A percentile compares a stretch with the other conserved stretches of the same genome.
phyloP scores from a whole-genome alignment of 1,284 basidiomycete species.

The Ustilago loliicola region DNA sequence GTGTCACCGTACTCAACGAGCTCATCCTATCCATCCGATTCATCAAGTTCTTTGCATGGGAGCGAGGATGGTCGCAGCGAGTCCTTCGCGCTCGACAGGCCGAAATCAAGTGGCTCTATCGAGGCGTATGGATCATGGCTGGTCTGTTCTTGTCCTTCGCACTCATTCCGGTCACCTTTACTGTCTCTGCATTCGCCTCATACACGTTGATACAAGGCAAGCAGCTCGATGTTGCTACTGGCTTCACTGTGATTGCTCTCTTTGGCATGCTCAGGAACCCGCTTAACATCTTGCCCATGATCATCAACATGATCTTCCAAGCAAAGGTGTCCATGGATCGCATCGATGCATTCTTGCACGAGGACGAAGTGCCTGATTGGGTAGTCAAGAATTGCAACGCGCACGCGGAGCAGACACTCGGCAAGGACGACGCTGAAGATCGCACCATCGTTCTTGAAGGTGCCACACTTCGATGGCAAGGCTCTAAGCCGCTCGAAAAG shows the following conservation, averaged over 20 bases:
- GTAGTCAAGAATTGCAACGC: slow-evolving; percentile 73
- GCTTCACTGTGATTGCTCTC: slow-evolving; percentile 57
- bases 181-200: slow-evolving; percentile 48
- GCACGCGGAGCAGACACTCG: not conserved
- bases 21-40: slow-evolving; percentile 53
- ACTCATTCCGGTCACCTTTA: slow-evolving; percentile 45
- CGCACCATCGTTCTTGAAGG: slow-evolving; percentile 77
- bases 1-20: slow-evolving; percentile 52
- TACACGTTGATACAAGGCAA: slow-evolving; percentile 49
- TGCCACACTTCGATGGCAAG: slow-evolving; percentile 74
- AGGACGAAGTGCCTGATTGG: slow-evolving; percentile 83
- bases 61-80: slow-evolving; percentile 40
- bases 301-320: slow-evolving; percentile 71
- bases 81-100: slow-evolving; percentile 27
- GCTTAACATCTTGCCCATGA: slow-evolving; percentile 51
- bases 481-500: slow-evolving; percentile 10
- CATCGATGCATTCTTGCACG: slow-evolving; percentile 82
- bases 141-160: slow-evolving; percentile 26
- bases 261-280: slow-evolving; percentile 59
- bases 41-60: slow-evolving; percentile 64
- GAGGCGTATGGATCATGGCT: slow-evolving; percentile 15
- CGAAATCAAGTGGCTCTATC: slow-evolving; percentile 34
- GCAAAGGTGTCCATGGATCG: slow-evolving; percentile 82
- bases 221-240: slow-evolving; percentile 47
- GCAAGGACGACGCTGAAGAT: slow-evolving; percentile 29